These are phyloP conservation scores for Boletus sp. DNA, from an alignment of 1,284 basidiomycete genomes.

Conservation along the genomic window DNA sequence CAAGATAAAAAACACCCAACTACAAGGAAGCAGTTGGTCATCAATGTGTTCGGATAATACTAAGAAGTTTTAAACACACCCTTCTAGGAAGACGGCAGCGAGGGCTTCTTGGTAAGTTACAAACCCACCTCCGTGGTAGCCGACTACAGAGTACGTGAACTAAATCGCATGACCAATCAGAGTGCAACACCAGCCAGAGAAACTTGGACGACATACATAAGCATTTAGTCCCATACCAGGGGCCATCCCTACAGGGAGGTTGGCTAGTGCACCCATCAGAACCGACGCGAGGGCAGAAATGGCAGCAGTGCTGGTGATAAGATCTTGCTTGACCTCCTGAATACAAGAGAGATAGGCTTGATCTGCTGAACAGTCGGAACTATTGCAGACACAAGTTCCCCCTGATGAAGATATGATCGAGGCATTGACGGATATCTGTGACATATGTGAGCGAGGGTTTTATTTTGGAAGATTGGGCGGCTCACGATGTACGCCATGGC, in stretches of 20 bases:
- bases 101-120: slow-evolving; percentile 80
- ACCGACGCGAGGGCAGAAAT: slow-evolving; percentile 72
- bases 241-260: slow-evolving; percentile 79
- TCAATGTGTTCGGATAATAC: not conserved
- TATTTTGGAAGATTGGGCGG: not conserved
- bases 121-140: slow-evolving; percentile 73
- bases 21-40: slow-evolving; percentile 20
- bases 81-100: slow-evolving; percentile 86
- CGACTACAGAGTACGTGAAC: slow-evolving; percentile 88
- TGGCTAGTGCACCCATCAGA: slow-evolving; percentile 82
- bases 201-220: slow-evolving; percentile 49
- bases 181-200: not conserved
- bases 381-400: slow-evolving; percentile 76
- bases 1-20: slow-evolving; percentile 81
- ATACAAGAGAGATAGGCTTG: slow-evolving; percentile 62
- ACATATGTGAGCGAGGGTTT: not conserved
- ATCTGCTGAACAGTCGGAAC: slow-evolving; percentile 54
- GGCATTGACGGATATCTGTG: slow-evolving; percentile 80
- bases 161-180: slow-evolving; percentile 29
- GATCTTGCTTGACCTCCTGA: slow-evolving; percentile 63
- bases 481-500: slow-evolving; percentile 67
- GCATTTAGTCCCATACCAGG: slow-evolving; percentile 82
- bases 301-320: slow-evolving; percentile 77
- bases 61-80: slow-evolving; percentile 40
- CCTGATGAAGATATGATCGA: slow-evolving; percentile 74